phyloP scores from a whole-genome alignment of 2,329 filamentous ascomycete species.

The Pseudogymnoascus verrucosus region DNA sequence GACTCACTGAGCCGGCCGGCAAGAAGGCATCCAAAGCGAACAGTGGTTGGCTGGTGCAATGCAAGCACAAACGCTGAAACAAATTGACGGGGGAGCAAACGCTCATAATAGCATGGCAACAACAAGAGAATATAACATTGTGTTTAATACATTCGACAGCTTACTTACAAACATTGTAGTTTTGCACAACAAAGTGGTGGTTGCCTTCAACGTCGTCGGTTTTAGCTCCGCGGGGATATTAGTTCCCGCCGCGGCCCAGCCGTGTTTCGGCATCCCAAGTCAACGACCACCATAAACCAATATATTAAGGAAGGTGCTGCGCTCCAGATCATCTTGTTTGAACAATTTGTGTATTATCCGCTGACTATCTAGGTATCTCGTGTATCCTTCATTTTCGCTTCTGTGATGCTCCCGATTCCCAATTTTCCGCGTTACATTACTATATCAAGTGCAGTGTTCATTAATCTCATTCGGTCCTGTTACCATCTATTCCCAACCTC shows the following conservation, averaged over 20 bases:
- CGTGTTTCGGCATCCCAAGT: neutral
- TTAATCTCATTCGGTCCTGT: neutral
- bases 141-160: neutral
- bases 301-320: neutral
- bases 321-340: neutral
- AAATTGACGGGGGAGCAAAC: neutral
- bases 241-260: neutral
- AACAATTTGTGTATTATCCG: neutral
- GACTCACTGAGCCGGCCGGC: neutral
- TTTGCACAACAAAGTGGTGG: neutral
- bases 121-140: neutral
- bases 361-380: neutral
- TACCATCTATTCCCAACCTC: neutral
- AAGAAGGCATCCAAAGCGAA: neutral
- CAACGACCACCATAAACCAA: neutral
- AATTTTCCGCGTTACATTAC: conserved; percentile 1
- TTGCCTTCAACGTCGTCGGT: neutral
- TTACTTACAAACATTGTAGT: neutral
- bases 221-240: neutral
- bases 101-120: neutral
- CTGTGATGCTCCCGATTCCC: neutral
- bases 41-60: neutral
- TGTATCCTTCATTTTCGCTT: neutral
- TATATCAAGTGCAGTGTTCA: neutral
- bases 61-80: neutral